A percentile compares a stretch with the other conserved stretches of the same genome.
phyloP scores from a whole-genome alignment of 129 eudicot genomes.

The Chrysanthemum seticuspe region DNA sequence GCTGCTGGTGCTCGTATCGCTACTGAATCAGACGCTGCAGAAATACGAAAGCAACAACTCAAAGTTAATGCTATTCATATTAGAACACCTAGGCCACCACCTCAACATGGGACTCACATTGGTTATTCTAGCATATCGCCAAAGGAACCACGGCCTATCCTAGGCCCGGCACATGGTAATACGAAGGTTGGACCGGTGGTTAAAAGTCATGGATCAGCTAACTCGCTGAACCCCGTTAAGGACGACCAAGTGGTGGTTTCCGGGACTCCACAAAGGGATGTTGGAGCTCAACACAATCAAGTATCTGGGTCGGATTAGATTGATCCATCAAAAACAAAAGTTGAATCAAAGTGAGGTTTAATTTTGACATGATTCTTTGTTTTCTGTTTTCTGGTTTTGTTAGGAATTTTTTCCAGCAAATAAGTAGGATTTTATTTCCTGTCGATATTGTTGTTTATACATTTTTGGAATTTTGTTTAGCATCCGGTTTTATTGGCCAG shows the following conservation, averaged over 20 bases:
- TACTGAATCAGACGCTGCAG: constrained; percentile 61
- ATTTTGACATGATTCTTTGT: background rate
- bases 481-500: background rate
- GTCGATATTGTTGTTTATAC: constrained; percentile 17
- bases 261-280: background rate
- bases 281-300: background rate
- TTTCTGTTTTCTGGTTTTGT: constrained; percentile 11
- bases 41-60: constrained; percentile 58
- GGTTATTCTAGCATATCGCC: constrained; percentile 39
- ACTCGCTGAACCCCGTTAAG: constrained; percentile 24
- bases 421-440: constrained; percentile 14
- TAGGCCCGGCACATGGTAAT: constrained; percentile 26
- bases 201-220: constrained; percentile 24
- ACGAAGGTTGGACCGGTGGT: constrained; percentile 27
- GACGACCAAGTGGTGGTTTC: constrained; percentile 22
- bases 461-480: background rate
- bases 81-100: constrained; percentile 44
- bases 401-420: constrained; percentile 10
- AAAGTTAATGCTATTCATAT: constrained; percentile 63
- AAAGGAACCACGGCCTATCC: constrained; percentile 39
- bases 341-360: background rate
- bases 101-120: constrained; percentile 21
- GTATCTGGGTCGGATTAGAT: constrained; percentile 16
- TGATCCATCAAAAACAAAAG: constrained; percentile 23
- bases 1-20: constrained; percentile 95